Percentiles rank a stretch among this genome's conserved stretches.
Evolutionary conservation across 176 grass and related monocot genomes (phyloP).

Genomic region (Aegilops bicornis): DNA sequence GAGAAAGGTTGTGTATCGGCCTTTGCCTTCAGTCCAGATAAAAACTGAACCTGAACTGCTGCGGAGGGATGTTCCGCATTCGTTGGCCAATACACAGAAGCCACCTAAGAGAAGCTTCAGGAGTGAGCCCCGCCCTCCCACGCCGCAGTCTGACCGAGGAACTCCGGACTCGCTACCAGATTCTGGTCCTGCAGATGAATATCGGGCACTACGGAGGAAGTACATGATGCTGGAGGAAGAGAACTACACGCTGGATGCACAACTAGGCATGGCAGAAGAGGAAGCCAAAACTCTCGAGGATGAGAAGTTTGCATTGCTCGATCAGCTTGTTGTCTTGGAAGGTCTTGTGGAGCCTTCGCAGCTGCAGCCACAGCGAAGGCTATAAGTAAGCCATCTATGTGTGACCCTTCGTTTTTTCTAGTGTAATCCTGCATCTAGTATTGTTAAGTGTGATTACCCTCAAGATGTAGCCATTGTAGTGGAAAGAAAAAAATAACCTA

Average conservation of each 20-base stretch:
- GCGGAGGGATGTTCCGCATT: constrained; percentile 30
- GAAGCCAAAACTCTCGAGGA: constrained; percentile 55
- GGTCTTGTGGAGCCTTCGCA: constrained; percentile 63
- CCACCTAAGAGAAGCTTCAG: constrained; percentile 50
- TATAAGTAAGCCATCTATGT: neutral
- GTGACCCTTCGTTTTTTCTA: neutral
- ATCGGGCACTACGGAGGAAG: constrained; percentile 60
- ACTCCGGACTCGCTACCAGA: constrained; percentile 53
- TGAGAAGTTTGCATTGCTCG: constrained; percentile 72
- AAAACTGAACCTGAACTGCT: constrained; percentile 40
- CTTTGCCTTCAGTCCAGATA: constrained; percentile 24
- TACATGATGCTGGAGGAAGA: constrained; percentile 93
- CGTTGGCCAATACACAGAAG: constrained; percentile 43
- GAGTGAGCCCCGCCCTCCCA: constrained; percentile 21
- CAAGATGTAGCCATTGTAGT: constrained; percentile 6
- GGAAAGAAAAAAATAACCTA: neutral
- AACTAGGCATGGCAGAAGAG: constrained; percentile 55
- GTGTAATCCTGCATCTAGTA: constrained; percentile 8
- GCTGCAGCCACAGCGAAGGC: constrained; percentile 19
- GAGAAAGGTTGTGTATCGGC: constrained; percentile 43
- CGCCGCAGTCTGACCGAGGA: constrained; percentile 34
- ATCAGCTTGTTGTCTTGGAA: constrained; percentile 96
- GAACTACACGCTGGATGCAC: constrained; percentile 62
- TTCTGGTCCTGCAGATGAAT: constrained; percentile 60
- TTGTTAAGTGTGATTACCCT: constrained; percentile 2